Evolutionary conservation across 495 filamentous ascomycete genomes (phyloP), one percentile per base, ranked within the genome.

Genomic region (Usnea hakonensis): DNA sequence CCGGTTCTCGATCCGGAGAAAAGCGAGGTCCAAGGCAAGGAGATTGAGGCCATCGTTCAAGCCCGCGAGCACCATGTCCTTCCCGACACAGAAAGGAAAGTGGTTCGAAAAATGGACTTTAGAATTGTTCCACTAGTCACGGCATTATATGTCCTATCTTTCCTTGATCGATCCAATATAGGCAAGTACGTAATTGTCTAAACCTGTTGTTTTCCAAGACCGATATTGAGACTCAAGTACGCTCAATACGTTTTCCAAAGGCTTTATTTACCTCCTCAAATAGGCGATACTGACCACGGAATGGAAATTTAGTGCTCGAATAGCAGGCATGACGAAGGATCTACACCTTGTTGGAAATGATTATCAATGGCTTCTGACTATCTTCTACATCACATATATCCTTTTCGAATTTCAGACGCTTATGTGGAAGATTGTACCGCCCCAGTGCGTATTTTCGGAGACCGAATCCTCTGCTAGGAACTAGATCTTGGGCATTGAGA

Each of bases 291-390:
- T 52, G 28, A 52, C 14, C 4, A 19, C 48, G 28, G 32, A 19
- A 19, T 3, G 8, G 23, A 16, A 32, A 32, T 32, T 0, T 19
- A 52, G 48, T 79, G 86, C 85, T 1, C 76, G 83, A 66, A 85
- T 85, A 58, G 83, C 83, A 10, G 83, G 83, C 40, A 79, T 86
- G 71, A 70, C 72, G 23, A 72, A 78, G 21, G 82, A 85, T 64
- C 71, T 87, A 19, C 50, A 75, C 32, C 74, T 87, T 21, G 68
- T 70, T 3, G 75, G 80, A 26, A 74, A 77, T 16, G 70, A 73
- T 41, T 87, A 87, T 61, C 71, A 86, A 65, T 95, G 89, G 89
- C 76, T 92, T 21, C 73, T 92, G 52, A 91, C 87, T 0, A 86
- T 90, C 38, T 94, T 92, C 68, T 92, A 92, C 68, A 87, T 81